These are phyloP conservation scores for Hymenoscyphus fructigenus DNA, from an alignment of 2,329 filamentous ascomycete species.

Conservation along the genomic window DNA sequence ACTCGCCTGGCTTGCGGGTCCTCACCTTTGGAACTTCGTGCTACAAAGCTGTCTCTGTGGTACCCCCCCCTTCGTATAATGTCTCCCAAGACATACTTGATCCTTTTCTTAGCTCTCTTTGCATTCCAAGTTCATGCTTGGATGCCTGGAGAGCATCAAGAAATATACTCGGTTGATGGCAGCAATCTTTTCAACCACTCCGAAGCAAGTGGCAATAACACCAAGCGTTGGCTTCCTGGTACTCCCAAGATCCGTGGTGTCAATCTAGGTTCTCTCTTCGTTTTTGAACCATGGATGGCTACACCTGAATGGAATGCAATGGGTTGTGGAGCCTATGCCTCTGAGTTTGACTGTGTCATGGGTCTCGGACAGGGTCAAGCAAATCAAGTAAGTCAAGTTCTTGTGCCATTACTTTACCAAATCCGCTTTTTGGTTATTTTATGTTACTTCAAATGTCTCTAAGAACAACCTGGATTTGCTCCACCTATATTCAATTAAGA, in stretches of 20 bases:
- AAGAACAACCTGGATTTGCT: neutral
- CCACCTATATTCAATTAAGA: neutral
- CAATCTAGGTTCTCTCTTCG: constrained; percentile 7
- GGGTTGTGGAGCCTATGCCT: constrained; percentile 1
- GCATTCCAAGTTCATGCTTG: constrained; percentile 14
- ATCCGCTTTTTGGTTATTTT: neutral
- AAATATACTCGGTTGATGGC: constrained; percentile 14
- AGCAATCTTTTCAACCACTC: constrained; percentile 21
- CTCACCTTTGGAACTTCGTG: constrained; percentile 4
- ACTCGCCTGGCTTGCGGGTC: constrained; percentile 1
- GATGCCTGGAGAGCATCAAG: constrained; percentile 23
- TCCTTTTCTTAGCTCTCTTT: neutral
- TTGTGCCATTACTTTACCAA: neutral
- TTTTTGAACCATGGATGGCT: constrained; percentile 4
- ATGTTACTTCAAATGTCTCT: neutral
- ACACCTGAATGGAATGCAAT: neutral
- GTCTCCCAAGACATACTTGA: neutral
- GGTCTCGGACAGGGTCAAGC: neutral
- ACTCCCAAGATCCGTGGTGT: constrained; percentile 12
- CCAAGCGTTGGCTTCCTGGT: constrained; percentile 22
- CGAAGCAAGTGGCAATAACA: neutral
- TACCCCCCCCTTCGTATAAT: neutral
- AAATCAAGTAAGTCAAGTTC: neutral
- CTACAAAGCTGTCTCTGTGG: neutral
- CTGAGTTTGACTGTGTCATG: constrained; percentile 6